Evolutionary conservation across 202 grass and related monocot species (phyloP).

Genomic region (Carex sylvatica): DNA sequence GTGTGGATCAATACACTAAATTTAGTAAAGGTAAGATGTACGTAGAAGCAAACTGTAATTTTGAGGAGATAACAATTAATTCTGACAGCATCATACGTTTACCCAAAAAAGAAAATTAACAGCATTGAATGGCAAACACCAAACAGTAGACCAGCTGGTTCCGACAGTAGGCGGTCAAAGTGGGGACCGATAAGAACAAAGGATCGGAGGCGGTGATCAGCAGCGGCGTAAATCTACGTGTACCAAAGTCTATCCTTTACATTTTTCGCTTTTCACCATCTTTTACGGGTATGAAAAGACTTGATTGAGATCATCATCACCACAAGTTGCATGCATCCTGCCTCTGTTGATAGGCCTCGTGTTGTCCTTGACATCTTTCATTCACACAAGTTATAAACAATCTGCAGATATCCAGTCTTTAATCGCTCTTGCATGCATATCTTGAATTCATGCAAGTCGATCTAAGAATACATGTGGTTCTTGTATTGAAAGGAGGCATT

Average conservation of each 20-base stretch:
- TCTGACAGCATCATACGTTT: too few relatives aligned
- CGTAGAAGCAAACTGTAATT: too few relatives aligned
- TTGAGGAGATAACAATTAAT: too few relatives aligned
- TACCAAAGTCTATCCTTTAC: neutral
- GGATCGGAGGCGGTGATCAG: neutral
- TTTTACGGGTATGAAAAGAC: neutral
- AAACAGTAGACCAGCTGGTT: constrained; percentile 4
- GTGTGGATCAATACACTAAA: too few relatives aligned
- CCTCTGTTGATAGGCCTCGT: too few relatives aligned
- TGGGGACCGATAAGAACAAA: constrained; percentile 12
- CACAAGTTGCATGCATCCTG: neutral
- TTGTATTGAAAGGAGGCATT: neutral
- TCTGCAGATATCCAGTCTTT: neutral
- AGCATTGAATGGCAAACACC: neutral
- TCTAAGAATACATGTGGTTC: neutral
- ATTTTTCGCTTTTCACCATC: neutral
- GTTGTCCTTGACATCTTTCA: neutral
- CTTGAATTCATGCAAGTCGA: neutral
- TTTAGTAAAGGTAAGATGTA: too few relatives aligned
- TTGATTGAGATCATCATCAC: neutral
- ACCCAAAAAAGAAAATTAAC: too few relatives aligned
- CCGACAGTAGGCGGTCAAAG: neutral
- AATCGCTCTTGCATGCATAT: neutral
- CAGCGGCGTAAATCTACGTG: constrained; percentile 10
- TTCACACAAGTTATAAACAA: neutral